phyloP scores from a whole-genome alignment of 1,284 basidiomycete genomes.

The Rhodotorula sp. region DNA sequence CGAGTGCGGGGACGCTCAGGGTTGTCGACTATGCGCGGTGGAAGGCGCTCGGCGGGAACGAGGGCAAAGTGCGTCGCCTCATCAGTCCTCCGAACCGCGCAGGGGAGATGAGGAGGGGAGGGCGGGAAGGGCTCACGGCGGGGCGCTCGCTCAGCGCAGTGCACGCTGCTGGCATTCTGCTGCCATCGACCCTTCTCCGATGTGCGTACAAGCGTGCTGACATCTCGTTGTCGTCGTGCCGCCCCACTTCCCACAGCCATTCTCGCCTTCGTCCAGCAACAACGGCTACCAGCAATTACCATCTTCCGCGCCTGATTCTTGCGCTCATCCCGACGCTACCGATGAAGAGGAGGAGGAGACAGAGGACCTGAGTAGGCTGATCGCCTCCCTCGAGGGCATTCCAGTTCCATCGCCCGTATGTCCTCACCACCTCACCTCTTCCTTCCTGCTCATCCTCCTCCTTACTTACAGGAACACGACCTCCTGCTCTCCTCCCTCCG shows the following conservation, averaged over 20 bases:
- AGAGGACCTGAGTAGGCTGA: not conserved
- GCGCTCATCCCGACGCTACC: not conserved
- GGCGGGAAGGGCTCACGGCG: no score
- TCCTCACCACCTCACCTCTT: not conserved
- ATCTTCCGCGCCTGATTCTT: not conserved
- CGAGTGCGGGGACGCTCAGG: conserved; percentile 31
- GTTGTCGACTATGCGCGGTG: conserved; percentile 31
- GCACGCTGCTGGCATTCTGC: no score
- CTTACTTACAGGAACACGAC: conserved; percentile 23
- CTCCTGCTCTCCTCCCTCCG: conserved; percentile 22
- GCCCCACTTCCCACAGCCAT: not conserved
- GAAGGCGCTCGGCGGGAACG: not conserved
- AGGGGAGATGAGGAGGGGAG: no score
- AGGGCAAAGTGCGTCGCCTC: conserved; percentile 2
- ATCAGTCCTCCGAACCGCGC: no score
- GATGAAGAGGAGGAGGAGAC: not conserved
- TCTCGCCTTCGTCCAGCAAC: not conserved
- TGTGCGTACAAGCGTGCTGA: no score
- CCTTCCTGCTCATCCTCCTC: no score
- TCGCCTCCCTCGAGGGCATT: conserved; percentile 5
- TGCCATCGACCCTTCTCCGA: no score
- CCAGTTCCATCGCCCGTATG: not conserved
- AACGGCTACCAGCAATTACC: not conserved
- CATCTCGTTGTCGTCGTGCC: no score
- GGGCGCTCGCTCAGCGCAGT: no score